Percentiles rank a stretch among this genome's conserved stretches.
These are phyloP conservation scores for Coprinopsis sp. DNA, from an alignment of 768 basidiomycete species.

Conservation along the genomic window DNA sequence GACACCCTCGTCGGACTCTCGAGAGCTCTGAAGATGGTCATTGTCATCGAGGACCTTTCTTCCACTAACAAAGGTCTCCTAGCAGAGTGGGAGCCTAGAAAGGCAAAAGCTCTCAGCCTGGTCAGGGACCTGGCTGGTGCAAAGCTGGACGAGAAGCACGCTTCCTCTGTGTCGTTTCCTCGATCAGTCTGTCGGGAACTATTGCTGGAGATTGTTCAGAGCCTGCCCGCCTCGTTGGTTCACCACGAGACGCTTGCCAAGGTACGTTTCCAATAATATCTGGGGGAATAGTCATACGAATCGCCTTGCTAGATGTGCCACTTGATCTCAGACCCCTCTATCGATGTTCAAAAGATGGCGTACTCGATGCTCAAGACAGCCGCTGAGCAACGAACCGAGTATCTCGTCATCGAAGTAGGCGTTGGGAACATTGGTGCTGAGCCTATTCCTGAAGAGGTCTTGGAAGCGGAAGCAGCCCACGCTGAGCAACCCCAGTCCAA, in stretches of 20 bases:
- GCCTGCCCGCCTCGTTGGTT: conserved; percentile 58
- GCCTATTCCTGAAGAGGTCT: not conserved
- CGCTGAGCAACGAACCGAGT: conserved; percentile 70
- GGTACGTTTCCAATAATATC: conserved; percentile 30
- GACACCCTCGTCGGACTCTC: conserved; percentile 58
- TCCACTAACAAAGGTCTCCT: conserved; percentile 69
- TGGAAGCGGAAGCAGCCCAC: conserved; percentile 24
- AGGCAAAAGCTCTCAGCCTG: conserved; percentile 46
- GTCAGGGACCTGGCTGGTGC: conserved; percentile 58
- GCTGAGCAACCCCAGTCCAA: conserved; percentile 25
- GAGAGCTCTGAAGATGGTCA: conserved; percentile 64
- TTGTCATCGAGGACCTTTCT: conserved; percentile 64
- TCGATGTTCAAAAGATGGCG: conserved; percentile 69
- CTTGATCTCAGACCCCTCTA: conserved; percentile 60
- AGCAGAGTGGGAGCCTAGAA: conserved; percentile 61
- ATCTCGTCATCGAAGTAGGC: conserved; percentile 82
- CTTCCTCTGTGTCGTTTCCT: conserved; percentile 48
- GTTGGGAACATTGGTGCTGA: conserved; percentile 58
- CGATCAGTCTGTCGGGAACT: conserved; percentile 64
- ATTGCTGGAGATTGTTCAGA: conserved; percentile 62
- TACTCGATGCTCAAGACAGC: conserved; percentile 70
- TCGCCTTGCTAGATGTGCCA: conserved; percentile 62
- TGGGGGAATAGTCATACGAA: conserved; percentile 1
- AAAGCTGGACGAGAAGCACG: conserved; percentile 38
- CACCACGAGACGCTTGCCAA: conserved; percentile 60